Percentiles rank a stretch among this genome's conserved stretches.
Conservation (phyloP, 2,329 filamentous ascomycete species). For the Botrytis elliptica region DNA sequence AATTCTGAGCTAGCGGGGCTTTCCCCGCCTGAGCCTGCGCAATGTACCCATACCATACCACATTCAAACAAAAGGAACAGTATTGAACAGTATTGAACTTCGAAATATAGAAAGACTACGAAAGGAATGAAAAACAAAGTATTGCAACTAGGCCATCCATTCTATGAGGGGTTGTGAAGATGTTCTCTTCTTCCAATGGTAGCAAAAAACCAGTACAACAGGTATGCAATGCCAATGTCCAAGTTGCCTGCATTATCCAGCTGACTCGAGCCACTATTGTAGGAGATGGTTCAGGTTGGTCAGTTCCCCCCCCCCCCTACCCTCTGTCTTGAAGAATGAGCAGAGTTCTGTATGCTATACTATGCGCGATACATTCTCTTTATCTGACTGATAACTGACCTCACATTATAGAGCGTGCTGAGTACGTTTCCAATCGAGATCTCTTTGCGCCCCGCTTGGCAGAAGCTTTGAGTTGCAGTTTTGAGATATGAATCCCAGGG, state of each 20-base stretch:
- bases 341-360: not conserved
- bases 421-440: conserved; percentile 19
- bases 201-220: conserved; percentile 70
- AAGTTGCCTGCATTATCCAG: conserved; percentile 19
- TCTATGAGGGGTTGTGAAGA: conserved; percentile 37
- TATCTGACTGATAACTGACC: not conserved
- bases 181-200: conserved; percentile 64
- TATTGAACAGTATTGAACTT: not conserved
- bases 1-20: conserved; percentile 3
- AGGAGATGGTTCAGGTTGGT: conserved; percentile 99
- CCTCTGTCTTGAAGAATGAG: not conserved
- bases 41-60: conserved; percentile 1
- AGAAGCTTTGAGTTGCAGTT: conserved; percentile 7
- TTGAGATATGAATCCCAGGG: not conserved
- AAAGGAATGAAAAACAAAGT: conserved; percentile 5
- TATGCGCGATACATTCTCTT: not conserved
- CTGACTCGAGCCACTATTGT: conserved; percentile 33
- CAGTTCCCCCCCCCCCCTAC: conserved; percentile 49
- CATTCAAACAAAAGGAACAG: conserved; percentile 4
- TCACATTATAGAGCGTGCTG: conserved; percentile 15
- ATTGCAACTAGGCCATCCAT: not conserved
- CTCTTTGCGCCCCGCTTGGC: conserved; percentile 19
- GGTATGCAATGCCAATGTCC: conserved; percentile 50
- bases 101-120: not conserved
- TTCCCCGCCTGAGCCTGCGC: conserved; percentile 6